Base-by-base conservation (phyloP, 1,139 yeast genomes). In the Saccharomyces hybrid region DNA sequence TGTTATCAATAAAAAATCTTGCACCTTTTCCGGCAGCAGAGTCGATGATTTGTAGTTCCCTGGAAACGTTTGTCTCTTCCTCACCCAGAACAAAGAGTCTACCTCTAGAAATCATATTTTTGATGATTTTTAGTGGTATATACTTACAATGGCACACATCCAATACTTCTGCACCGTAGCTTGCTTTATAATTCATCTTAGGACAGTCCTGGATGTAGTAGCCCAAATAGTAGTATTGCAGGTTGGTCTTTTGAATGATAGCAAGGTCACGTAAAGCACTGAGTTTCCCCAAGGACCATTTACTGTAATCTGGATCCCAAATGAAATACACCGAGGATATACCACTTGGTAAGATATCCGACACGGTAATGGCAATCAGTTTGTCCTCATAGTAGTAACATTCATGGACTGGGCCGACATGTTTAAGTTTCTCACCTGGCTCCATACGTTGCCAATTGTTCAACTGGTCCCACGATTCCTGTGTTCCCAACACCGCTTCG, bases 251-350 rank as follows among this genome's bases (percentile, higher is more conserved):
- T 4, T 63, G 49, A 2, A 75, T 60, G 41, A 88, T 68, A 3
- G 81, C 75, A 50, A 88, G 73, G 64, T 91, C 98, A 42, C 88
- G 71, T 31, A 89, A 63, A 0, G 89, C 95, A 55, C 91, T 83
- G 1, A 90, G 68, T 31, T 88, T 87, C 0, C 98, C 98, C 42
- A 90, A 70, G 0, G 90, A 85, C 58, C 85, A 72, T 55, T 81
- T 76, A 1, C 84, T 82, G 67, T 77, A 85, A 57, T 83, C 91
- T 0, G 96, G 95, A 65, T 90, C 95, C 88, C 95, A 89, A 16
- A 90, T 82, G 64, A 90, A 86, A 65, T 90, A 91, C 0, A 91
- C 93, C 0, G 96, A 84, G 0, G 96, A 88, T 0, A 91, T 70
- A 0, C 91, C 86, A 16, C 81, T 70, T 0, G 96, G 96, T 42